Conservation (phyloP, 495 filamentous ascomycete genomes). For the Aspergillus cristatus region DNA sequence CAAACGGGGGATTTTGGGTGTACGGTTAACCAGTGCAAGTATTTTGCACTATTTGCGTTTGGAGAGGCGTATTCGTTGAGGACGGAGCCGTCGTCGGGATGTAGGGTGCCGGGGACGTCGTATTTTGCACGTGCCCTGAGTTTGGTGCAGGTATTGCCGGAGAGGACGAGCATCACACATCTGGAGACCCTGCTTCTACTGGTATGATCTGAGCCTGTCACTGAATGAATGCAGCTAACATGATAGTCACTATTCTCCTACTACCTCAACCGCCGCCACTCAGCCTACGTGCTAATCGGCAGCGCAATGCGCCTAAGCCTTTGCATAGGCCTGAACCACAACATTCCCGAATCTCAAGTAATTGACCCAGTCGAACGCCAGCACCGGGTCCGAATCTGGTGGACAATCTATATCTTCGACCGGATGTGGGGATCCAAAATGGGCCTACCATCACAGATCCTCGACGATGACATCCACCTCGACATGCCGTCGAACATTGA, state of each 20-base stretch:
- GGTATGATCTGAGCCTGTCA: constrained; percentile 12
- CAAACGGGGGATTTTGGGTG: constrained; percentile 26
- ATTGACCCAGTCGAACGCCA: constrained; percentile 35
- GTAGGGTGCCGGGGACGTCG: constrained; percentile 31
- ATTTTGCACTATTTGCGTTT: constrained; percentile 37
- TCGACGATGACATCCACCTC: constrained; percentile 39
- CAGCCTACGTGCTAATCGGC: constrained; percentile 31
- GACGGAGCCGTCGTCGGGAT: constrained; percentile 24
- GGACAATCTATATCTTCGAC: constrained; percentile 41
- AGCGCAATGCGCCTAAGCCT: constrained; percentile 35
- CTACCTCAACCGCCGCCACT: constrained; percentile 37
- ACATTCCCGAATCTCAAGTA: constrained; percentile 37
- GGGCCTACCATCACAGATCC: constrained; percentile 36
- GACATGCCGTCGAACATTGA: constrained; percentile 31
- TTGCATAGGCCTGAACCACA: constrained; percentile 37
- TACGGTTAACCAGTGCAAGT: constrained; percentile 31
- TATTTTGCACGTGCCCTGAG: constrained; percentile 37
- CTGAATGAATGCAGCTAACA: background rate
- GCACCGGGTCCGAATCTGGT: constrained; percentile 38
- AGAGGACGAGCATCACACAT: constrained; percentile 34
- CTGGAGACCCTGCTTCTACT: constrained; percentile 31
- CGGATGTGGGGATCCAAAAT: constrained; percentile 40
- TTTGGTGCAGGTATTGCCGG: constrained; percentile 31
- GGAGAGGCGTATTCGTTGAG: constrained; percentile 35
- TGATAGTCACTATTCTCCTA: constrained; percentile 36